A percentile compares a stretch with the other conserved stretches of the same genome.
Evolutionary conservation across 2,329 filamentous ascomycete species (phyloP).

Genomic region (Ophidiomyces ophidiicola): DNA sequence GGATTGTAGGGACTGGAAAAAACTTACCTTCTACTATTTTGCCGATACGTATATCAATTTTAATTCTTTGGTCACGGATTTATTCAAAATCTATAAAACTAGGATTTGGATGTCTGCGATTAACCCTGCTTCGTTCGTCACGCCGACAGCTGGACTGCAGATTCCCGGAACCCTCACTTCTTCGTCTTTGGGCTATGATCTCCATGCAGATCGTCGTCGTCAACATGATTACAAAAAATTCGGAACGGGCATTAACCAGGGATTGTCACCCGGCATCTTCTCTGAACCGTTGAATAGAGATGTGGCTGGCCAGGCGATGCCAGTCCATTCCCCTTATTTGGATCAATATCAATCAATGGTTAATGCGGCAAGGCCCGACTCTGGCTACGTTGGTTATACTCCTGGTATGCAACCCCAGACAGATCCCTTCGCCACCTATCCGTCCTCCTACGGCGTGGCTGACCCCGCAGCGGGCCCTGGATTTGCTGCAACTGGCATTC

Average conservation of each 20-base stretch:
- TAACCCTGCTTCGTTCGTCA: constrained; percentile 90
- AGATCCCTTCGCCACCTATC: constrained; percentile 29
- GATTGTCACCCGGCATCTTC: constrained; percentile 14
- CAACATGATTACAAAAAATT: constrained; percentile 27
- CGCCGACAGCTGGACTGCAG: constrained; percentile 58
- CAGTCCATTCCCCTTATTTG: constrained; percentile 24
- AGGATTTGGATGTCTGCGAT: constrained; percentile 99
- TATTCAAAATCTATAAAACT: constrained; percentile 99
- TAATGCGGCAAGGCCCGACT: constrained; percentile 24
- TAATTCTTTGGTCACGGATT: constrained; percentile 88
- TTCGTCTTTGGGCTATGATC: constrained; percentile 40
- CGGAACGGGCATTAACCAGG: constrained; percentile 14
- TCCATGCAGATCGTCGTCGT: constrained; percentile 31
- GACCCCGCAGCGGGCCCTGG: constrained; percentile 27
- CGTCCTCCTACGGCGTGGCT: constrained; percentile 29
- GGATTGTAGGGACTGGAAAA: constrained; percentile 78
- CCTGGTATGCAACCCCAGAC: constrained; percentile 19
- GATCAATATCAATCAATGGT: constrained; percentile 30
- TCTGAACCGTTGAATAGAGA: constrained; percentile 19
- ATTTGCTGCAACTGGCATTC: constrained; percentile 23
- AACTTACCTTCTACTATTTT: constrained; percentile 98
- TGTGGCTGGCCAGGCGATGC: constrained; percentile 16
- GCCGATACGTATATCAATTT: constrained; percentile 98
- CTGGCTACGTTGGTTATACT: constrained; percentile 23
- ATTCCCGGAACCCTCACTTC: constrained; percentile 45